Evolutionary conservation across 2,329 filamentous ascomycete species (phyloP).

Genomic region (Saccharata proteae): DNA sequence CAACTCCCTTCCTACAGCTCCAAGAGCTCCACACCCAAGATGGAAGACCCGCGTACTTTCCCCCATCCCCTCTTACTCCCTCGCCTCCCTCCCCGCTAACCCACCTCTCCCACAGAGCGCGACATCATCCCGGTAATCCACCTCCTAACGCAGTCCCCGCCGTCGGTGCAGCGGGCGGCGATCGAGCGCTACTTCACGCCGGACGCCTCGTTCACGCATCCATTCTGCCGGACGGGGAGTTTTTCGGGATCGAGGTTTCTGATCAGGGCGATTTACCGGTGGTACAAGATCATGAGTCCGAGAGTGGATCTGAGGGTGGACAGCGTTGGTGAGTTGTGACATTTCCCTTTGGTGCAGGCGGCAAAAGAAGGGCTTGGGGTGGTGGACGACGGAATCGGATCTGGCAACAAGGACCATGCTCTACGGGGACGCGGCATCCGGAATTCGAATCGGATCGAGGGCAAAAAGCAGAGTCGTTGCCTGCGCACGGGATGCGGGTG

Average conservation of each 20-base stretch:
- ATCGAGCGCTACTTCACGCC: conserved; percentile 63
- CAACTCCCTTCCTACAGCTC: no score
- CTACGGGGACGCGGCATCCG: no score
- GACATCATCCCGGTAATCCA: conserved; percentile 58
- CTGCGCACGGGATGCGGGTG: no score
- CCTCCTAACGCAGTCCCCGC: conserved; percentile 54
- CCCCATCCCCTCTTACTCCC: background rate
- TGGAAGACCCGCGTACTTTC: conserved; percentile 21
- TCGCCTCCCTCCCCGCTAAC: conserved; percentile 5
- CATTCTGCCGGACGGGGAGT: conserved; percentile 57
- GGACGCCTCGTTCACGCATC: conserved; percentile 63
- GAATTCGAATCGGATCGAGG: no score
- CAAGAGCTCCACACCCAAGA: no score
- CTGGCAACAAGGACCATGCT: no score
- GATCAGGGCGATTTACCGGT: conserved; percentile 53
- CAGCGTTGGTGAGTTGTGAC: conserved; percentile 42
- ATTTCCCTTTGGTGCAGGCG: no score
- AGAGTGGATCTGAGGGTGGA: conserved; percentile 56
- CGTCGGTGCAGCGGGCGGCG: conserved; percentile 50
- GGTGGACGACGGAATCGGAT: no score
- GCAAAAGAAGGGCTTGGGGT: no score
- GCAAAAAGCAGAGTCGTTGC: no score
- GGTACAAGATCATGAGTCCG: conserved; percentile 74
- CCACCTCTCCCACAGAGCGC: conserved; percentile 26
- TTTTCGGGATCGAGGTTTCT: conserved; percentile 53